A percentile compares a stretch with the other conserved stretches of the same genome.
Conservation (phyloP, 163 green algal species). For the Picocystis sp. region DNA sequence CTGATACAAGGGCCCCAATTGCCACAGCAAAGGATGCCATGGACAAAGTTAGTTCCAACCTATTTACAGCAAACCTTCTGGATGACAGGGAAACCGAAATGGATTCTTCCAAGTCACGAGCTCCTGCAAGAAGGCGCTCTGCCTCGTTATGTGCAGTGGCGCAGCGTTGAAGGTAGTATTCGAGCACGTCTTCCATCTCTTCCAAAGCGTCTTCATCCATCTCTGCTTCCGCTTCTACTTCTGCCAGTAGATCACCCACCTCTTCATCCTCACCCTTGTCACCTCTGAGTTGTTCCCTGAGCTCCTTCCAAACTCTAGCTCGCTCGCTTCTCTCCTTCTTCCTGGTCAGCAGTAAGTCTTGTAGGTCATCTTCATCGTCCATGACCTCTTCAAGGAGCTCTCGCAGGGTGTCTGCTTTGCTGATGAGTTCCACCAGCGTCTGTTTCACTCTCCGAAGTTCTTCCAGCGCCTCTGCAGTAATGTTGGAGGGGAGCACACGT, state of each 20-base stretch:
- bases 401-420: conserved; percentile 15
- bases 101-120: conserved; percentile 87
- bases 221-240: conserved; percentile 14
- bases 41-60: conserved; percentile 83
- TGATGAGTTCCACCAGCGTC: conserved; percentile 69
- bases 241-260: conserved; percentile 27
- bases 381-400: conserved; percentile 85
- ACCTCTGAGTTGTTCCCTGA: background rate
- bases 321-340: conserved; percentile 28
- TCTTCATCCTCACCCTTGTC: conserved; percentile 12
- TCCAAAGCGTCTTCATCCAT: conserved; percentile 47
- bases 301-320: conserved; percentile 3
- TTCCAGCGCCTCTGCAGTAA: conserved; percentile 83
- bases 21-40: conserved; percentile 86
- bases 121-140: conserved; percentile 55
- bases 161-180: conserved; percentile 87
- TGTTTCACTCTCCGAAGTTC: conserved; percentile 84
- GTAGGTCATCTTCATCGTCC: conserved; percentile 86
- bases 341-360: conserved; percentile 2
- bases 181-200: conserved; percentile 45
- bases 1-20: conserved; percentile 74
- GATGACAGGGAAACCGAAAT: conserved; percentile 76
- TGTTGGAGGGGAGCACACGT: conserved; percentile 62
- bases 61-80: conserved; percentile 61
- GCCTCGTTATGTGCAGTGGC: conserved; percentile 55